phyloP scores from a whole-genome alignment of 139 green algal genomes.

The Gonium pectorale region DNA sequence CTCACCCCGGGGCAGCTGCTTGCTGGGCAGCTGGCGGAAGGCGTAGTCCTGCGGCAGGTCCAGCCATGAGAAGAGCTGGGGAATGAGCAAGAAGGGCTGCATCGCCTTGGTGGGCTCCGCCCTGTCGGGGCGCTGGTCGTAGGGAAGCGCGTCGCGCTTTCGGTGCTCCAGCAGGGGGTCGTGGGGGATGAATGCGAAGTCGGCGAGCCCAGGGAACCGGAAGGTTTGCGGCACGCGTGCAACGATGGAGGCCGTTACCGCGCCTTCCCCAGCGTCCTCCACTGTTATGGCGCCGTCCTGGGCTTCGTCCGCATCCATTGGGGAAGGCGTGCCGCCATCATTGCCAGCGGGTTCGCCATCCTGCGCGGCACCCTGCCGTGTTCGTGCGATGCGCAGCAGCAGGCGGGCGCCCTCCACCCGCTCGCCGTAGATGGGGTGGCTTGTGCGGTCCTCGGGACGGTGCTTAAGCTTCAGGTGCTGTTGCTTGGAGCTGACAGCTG shows the following conservation, averaged over 20 bases:
- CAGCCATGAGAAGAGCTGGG: slow-evolving; percentile 60
- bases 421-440: slow-evolving; percentile 61
- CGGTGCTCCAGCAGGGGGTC: slow-evolving; percentile 31
- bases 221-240: slow-evolving; percentile 33
- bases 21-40: slow-evolving; percentile 48
- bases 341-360: too few relatives aligned
- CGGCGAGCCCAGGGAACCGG: slow-evolving; percentile 60
- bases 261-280: too few relatives aligned
- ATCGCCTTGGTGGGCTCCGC: slow-evolving; percentile 39
- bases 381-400: slow-evolving; percentile 53
- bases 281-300: too few relatives aligned
- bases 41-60: slow-evolving; percentile 62
- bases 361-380: background rate
- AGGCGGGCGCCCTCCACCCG: slow-evolving; percentile 13
- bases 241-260: slow-evolving; percentile 3
- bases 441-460: slow-evolving; percentile 54
- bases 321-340: too few relatives aligned
- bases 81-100: slow-evolving; percentile 57
- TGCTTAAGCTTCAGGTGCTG: slow-evolving; percentile 51
- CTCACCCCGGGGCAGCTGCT: background rate
- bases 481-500: background rate
- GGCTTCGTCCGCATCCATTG: too few relatives aligned
- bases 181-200: slow-evolving; percentile 58
- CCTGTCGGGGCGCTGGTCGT: slow-evolving; percentile 35
- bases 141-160: slow-evolving; percentile 1